Base-by-base conservation (phyloP, 352 stramenopile genomes). In the Phytophthora sp. region DNA sequence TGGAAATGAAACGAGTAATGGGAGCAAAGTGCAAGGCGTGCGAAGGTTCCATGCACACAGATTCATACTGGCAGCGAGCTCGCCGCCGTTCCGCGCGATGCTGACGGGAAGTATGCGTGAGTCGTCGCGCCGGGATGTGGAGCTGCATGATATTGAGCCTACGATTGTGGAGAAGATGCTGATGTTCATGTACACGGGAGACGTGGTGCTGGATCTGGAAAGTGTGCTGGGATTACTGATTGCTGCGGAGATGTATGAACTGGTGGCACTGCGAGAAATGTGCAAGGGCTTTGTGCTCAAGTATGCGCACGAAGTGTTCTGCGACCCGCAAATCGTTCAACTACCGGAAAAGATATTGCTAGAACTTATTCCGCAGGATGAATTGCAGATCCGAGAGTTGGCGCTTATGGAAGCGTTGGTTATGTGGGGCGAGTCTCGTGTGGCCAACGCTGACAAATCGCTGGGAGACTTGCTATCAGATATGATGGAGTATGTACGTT, bases 11-110 rank as follows among this genome's bases (percentile, higher is more conserved):
- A 49, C 54, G 10, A 53, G 18, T 10, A 49, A 49, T 45, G 50
- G 48, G 20, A 51, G 37, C 32, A 58, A 20, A 24, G n/a, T n/a
- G 15, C 43, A 46, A 42, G 24, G 37, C 5, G 34, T 61, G 42
- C 27, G 52, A 20, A 48, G 44, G 17, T 94, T 94, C 39, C 71
- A 92, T 38, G 84, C 85, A 2, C 87, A 95, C 43, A 69, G 84
- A 2, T 95, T 95, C 69, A 88, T 95, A 71, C 67, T 95, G 2
- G 84, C 84, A n/a, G 82, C 84, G 3, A 94, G 84, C 53, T 95
- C 87, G 10, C 85, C 87, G 42, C 83, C 85, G 1, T 92, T 95
- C 45, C 78, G 83, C n/a, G 85, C 76, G 0, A 95, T 95, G 87
- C 64, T 95, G 35, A 95, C 84, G 2, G 87, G 87, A 12, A 69